Evolutionary conservation across 352 stramenopile genomes (phyloP).

Genomic region (Phytophthora rubi): DNA sequence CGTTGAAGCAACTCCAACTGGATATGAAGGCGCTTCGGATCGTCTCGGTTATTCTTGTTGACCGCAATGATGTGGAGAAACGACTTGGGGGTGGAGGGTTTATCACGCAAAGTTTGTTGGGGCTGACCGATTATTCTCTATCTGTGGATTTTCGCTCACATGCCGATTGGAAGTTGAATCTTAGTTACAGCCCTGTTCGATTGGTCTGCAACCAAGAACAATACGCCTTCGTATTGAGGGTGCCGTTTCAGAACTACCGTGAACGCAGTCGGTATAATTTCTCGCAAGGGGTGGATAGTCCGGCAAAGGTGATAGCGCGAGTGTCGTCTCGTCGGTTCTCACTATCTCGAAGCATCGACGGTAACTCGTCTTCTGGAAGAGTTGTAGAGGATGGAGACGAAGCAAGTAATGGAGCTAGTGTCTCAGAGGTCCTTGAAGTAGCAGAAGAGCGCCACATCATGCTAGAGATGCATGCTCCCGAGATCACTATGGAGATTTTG

Average conservation of each 20-base stretch:
- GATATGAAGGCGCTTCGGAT: conserved; percentile 71
- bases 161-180: conserved; percentile 57
- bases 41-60: conserved; percentile 79
- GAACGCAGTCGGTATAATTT: conserved; percentile 68
- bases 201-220: conserved; percentile 87
- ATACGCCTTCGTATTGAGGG: conserved; percentile 76
- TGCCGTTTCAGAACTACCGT: conserved; percentile 78
- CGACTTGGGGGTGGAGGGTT: conserved; percentile 44
- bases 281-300: conserved; percentile 13
- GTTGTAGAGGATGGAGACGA: conserved; percentile 43
- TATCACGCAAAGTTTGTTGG: conserved; percentile 73
- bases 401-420: conserved; percentile 35
- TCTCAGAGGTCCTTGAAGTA: conserved; percentile 43
- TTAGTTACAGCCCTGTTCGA: conserved; percentile 65
- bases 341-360: conserved; percentile 33
- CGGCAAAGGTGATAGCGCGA: conserved; percentile 18
- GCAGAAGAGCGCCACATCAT: conserved; percentile 65
- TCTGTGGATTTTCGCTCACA: conserved; percentile 68
- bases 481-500: conserved; percentile 83
- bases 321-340: conserved; percentile 36
- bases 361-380: conserved; percentile 32
- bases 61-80: conserved; percentile 42
- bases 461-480: conserved; percentile 63
- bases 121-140: conserved; percentile 66
- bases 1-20: conserved; percentile 73